These are phyloP conservation scores for Paecilomyces formosus DNA, from an alignment of 2,329 filamentous ascomycete species.

Conservation along the genomic window DNA sequence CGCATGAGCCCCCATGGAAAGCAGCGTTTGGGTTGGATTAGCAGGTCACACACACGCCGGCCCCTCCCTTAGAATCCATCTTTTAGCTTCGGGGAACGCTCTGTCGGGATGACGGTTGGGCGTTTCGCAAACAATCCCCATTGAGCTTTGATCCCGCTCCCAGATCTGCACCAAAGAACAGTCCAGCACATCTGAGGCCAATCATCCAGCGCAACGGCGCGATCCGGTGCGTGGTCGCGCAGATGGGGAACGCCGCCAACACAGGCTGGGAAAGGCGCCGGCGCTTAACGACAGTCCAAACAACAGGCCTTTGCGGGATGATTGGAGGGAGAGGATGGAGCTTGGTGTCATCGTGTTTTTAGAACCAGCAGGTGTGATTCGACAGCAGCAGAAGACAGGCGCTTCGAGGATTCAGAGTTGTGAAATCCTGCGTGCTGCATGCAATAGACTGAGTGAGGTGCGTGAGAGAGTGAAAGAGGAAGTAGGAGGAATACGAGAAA, in stretches of 20 bases:
- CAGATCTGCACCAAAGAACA: slow-evolving; percentile 1
- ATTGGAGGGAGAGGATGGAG: neutral
- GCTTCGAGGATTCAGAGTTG: neutral
- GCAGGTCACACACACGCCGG: neutral
- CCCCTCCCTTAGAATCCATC: neutral
- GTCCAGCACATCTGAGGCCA: neutral
- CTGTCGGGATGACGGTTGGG: neutral
- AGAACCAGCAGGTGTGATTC: neutral
- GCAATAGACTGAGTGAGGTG: neutral
- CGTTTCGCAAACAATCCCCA: neutral
- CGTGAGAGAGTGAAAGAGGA: neutral
- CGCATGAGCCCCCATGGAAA: neutral
- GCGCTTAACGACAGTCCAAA: slow-evolving; percentile 4
- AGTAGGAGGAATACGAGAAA: neutral
- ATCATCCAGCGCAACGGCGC: neutral
- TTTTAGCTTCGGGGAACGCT: neutral
- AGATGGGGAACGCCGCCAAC: neutral
- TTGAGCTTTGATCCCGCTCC: neutral
- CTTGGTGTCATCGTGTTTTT: neutral
- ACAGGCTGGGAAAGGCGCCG: slow-evolving; percentile 1
- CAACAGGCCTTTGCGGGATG: neutral
- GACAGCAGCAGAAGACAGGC: neutral
- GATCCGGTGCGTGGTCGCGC: neutral
- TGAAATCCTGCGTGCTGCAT: neutral
- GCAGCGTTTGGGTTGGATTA: neutral